Base-by-base conservation (phyloP, 345 rosid genomes). In the Syzygium oleosum region DNA sequence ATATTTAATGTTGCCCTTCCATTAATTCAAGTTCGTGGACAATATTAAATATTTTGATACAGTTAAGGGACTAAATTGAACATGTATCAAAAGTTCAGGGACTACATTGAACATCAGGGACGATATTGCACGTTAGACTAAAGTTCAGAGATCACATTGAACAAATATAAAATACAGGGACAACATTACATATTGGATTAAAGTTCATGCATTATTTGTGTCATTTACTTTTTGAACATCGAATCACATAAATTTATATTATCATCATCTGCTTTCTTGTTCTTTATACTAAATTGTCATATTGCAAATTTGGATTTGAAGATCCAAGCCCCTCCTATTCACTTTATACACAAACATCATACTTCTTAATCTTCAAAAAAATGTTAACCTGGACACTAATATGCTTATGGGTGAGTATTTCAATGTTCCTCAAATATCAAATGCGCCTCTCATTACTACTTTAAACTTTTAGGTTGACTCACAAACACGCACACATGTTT, bases 401-500 rank as follows among this genome's bases (percentile, higher is more conserved):
- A 59, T 59, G 6, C 2, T 29, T 59, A 59, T 2, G 1, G 31
- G 34, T 12, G 9, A 27, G 29, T 58, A 58, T 58, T 27, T 29
- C 13, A 16, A 59, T 59, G 68, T 27, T 59, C 34, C 34, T 27
- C 68, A 59, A 27, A 59, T 59, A 59, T 3, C 34, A 12, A 27
- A 27, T 59, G 68, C 68, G 27, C 1, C 1, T 59, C 68, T 27
- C 31, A 59, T 3, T 59, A 12, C 68, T 27, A 59, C n/a, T 59
- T 27, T 27, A n/a, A 59, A 27, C 65, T 59, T 59, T 59, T 0
- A 59, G 4, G 31, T 27, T 7, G 68, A 12, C 31, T 15, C 5
- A 59, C 0, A 6, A 4, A 5, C 68, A 12, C 15, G 10, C 0
- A 1, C 1, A 23, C 1, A 56, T 59, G n/a, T 6, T 0, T 27